A percentile compares a stretch with the other conserved stretches of the same genome.
These are phyloP conservation scores for Primulina eburnea DNA, from an alignment of 257 asterid genomes.

Conservation along the genomic window DNA sequence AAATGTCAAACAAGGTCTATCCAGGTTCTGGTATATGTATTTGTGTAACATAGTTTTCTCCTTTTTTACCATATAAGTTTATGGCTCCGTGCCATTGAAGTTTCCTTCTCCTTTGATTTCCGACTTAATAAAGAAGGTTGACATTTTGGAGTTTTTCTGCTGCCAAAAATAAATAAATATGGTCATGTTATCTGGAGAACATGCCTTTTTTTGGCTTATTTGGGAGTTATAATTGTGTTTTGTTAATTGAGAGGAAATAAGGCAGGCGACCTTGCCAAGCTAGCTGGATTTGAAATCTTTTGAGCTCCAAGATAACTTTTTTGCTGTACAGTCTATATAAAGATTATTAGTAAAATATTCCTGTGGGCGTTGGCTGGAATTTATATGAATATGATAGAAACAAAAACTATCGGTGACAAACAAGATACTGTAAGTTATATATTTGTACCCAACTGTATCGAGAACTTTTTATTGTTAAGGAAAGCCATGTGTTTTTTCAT, in stretches of 20 bases:
- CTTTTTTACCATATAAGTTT: too few relatives aligned
- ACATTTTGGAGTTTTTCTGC: neutral
- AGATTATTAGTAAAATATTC: neutral
- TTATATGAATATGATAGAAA: neutral
- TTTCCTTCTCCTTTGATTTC: too few relatives aligned
- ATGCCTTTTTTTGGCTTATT: neutral
- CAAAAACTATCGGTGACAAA: neutral
- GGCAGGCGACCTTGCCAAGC: neutral
- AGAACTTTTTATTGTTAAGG: neutral
- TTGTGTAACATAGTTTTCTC: too few relatives aligned
- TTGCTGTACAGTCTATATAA: neutral
- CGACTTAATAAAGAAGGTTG: neutral
- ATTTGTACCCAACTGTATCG: neutral
- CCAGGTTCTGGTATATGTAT: too few relatives aligned
- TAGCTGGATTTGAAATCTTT: neutral
- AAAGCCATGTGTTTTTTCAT: neutral
- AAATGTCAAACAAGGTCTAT: too few relatives aligned
- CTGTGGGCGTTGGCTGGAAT: neutral
- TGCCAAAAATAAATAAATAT: neutral
- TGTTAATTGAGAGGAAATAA: neutral
- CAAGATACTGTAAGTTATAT: neutral
- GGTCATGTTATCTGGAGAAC: neutral
- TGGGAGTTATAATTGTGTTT: neutral
- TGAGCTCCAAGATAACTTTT: neutral
- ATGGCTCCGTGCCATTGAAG: too few relatives aligned